Evolutionary conservation across 2,329 filamentous ascomycete species (phyloP).

Genomic region (Ophiostoma fasciatum): DNA sequence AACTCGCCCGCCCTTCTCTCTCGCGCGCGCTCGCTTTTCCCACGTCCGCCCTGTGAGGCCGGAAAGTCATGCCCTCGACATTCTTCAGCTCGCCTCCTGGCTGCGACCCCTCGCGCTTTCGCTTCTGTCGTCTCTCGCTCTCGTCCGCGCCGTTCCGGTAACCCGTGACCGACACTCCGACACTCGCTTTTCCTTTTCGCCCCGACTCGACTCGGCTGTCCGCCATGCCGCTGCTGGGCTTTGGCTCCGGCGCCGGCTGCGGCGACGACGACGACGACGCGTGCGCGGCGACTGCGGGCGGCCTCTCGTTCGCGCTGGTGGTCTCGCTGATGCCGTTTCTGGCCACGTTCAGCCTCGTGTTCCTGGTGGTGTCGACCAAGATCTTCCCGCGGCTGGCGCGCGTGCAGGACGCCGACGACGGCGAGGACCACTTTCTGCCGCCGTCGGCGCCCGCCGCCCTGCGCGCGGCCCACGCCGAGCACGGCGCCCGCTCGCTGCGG

Average conservation of each 20-base stretch:
- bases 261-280: conserved; percentile 44
- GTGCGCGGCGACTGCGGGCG: conserved; percentile 33
- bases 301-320: conserved; percentile 21
- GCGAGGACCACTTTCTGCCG: conserved; percentile 46
- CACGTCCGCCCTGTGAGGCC: too few species aligned
- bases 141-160: too few species aligned
- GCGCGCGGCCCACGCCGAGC: conserved; percentile 43
- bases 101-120: neutral
- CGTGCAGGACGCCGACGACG: conserved; percentile 34
- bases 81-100: neutral
- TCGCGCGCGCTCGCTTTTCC: too few species aligned
- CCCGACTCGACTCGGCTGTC: too few species aligned
- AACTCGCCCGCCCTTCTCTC: too few species aligned
- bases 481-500: conserved; percentile 35
- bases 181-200: too few species aligned
- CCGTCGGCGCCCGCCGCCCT: conserved; percentile 45
- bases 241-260: conserved; percentile 28
- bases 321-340: conserved; percentile 56
- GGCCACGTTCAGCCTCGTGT: conserved; percentile 51
- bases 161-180: neutral
- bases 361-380: conserved; percentile 46
- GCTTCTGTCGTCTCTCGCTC: too few species aligned
- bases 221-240: conserved; percentile 3
- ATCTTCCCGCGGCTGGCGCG: conserved; percentile 60
- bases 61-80: conserved; percentile 1